Percentiles rank a stretch among this genome's conserved stretches.
Evolutionary conservation across 495 filamentous ascomycete species (phyloP).

Genomic region (Penicillium fimorum): DNA sequence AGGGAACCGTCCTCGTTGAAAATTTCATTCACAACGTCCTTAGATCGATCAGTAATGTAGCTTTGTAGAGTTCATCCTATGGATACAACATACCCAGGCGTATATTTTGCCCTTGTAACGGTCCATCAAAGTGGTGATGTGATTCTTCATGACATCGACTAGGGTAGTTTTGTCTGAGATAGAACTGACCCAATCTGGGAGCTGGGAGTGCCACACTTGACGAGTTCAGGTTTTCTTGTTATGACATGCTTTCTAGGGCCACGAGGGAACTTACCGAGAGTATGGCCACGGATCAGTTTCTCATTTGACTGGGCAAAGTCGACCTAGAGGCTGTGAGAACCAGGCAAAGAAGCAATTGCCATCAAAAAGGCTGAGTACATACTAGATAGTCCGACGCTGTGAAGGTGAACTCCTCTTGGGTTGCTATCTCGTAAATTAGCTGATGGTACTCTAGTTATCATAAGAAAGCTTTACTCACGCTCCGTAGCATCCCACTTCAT

Average conservation of each 20-base stretch:
- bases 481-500: constrained; percentile 55
- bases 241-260: neutral
- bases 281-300: constrained; percentile 52
- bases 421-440: constrained; percentile 23
- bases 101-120: constrained; percentile 47
- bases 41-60: constrained; percentile 15
- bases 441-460: neutral
- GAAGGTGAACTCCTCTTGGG: constrained; percentile 44
- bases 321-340: constrained; percentile 25
- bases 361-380: neutral
- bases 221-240: constrained; percentile 7
- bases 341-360: neutral
- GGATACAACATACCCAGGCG: constrained; percentile 40
- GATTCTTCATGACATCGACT: constrained; percentile 37
- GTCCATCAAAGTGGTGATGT: constrained; percentile 26
- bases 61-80: neutral
- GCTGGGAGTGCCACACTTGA: constrained; percentile 53
- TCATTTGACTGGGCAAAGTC: constrained; percentile 47
- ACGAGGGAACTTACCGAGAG: constrained; percentile 29
- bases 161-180: constrained; percentile 47
- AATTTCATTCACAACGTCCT: constrained; percentile 71
- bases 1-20: constrained; percentile 67
- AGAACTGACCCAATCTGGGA: constrained; percentile 47
- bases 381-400: constrained; percentile 42
- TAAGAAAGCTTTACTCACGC: constrained; percentile 20